These are phyloP conservation scores for Tephrocybe sp. DNA, from an alignment of 768 basidiomycete species.

Conservation along the genomic window DNA sequence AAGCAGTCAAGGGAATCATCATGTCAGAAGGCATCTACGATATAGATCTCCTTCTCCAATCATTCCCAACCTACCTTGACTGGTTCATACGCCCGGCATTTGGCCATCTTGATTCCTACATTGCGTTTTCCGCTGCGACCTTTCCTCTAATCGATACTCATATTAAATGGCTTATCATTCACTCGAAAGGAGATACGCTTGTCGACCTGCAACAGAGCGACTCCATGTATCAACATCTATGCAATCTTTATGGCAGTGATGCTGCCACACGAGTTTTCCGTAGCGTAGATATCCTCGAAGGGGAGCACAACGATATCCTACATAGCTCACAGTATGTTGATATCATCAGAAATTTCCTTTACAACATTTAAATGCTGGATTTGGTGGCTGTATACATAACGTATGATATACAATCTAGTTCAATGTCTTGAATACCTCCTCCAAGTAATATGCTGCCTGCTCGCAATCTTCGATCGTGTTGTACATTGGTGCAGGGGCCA, in stretches of 20 bases:
- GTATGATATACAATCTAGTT: background rate
- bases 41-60: conserved; percentile 57
- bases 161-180: conserved; percentile 68
- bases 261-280: conserved; percentile 20
- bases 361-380: background rate
- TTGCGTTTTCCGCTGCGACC: conserved; percentile 41
- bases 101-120: conserved; percentile 48
- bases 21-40: conserved; percentile 81
- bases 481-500: conserved; percentile 86
- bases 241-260: conserved; percentile 29
- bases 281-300: conserved; percentile 40
- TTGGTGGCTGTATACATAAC: background rate
- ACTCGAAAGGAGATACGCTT: conserved; percentile 70
- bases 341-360: conserved; percentile 43
- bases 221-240: conserved; percentile 56
- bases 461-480: conserved; percentile 79
- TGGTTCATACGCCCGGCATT: conserved; percentile 74
- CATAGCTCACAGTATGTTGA: conserved; percentile 38
- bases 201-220: conserved; percentile 63
- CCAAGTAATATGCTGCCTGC: conserved; percentile 60
- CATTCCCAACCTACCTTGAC: conserved; percentile 63
- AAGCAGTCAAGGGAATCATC: conserved; percentile 50
- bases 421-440: conserved; percentile 46
- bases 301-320: conserved; percentile 57
- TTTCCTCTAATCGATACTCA: conserved; percentile 35